A percentile compares a stretch with the other conserved stretches of the same genome.
Evolutionary conservation across 1,284 basidiomycete genomes (phyloP).

Genomic region (Tilletiopsis washingtonensis): DNA sequence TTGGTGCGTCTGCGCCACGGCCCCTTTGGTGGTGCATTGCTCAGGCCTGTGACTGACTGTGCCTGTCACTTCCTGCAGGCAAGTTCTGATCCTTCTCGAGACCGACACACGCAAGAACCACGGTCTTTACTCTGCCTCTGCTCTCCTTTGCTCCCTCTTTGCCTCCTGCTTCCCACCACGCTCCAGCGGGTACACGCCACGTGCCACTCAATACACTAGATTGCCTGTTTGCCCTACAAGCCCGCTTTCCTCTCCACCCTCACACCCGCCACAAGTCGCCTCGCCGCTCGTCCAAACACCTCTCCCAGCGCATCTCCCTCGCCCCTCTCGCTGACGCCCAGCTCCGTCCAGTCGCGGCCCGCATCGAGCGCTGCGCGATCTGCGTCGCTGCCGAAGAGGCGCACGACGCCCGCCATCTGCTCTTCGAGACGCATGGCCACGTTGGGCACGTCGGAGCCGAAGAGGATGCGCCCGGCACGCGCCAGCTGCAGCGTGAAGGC

Average conservation of each 20-base stretch:
- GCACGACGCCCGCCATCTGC: not conserved
- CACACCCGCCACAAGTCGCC: not conserved
- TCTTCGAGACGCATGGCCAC: not conserved
- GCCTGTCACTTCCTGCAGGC: no score
- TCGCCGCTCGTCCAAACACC: not conserved
- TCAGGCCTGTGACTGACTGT: no score
- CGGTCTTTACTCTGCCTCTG: no score
- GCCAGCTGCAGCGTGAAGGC: not conserved
- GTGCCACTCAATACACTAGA: no score
- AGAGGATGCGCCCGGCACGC: not conserved
- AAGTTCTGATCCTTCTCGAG: no score
- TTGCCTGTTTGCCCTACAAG: not conserved
- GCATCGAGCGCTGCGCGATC: not conserved
- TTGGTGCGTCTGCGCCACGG: conserved; percentile 12
- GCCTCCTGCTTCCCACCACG: no score
- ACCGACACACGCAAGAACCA: no score
- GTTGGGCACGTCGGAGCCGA: conserved; percentile 5
- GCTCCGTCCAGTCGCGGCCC: not conserved
- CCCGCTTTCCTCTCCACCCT: no score
- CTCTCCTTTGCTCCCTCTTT: no score
- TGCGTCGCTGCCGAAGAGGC: not conserved
- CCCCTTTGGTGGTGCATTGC: no score
- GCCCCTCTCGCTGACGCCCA: not conserved
- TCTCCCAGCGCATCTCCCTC: conserved; percentile 3
- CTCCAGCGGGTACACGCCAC: no score